phyloP scores from a whole-genome alignment of 2,329 filamentous ascomycete species.

The Fusarium sp. region DNA sequence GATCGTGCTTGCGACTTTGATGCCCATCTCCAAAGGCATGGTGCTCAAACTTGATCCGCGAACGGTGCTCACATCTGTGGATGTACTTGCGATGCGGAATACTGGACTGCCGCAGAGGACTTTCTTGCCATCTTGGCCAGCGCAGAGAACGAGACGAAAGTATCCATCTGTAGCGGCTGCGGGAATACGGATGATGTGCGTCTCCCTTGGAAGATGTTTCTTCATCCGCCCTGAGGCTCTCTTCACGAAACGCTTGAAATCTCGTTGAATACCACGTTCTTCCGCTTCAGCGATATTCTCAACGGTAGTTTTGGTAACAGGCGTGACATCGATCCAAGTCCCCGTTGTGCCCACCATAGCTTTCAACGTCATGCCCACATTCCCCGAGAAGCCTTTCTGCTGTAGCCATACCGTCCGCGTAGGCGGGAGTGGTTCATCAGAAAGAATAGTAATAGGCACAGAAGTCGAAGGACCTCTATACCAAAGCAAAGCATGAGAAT shows the following conservation, averaged over 20 bases:
- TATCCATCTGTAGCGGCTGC: constrained; percentile 73
- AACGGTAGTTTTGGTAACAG: constrained; percentile 57
- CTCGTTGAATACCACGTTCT: constrained; percentile 75
- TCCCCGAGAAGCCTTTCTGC: constrained; percentile 74
- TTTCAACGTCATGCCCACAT: constrained; percentile 74
- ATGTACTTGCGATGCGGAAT: constrained; percentile 75
- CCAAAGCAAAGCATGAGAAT: constrained; percentile 72
- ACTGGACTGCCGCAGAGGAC: constrained; percentile 73
- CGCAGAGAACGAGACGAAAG: constrained; percentile 73
- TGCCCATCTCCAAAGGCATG: constrained; percentile 73
- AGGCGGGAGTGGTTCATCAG: constrained; percentile 64
- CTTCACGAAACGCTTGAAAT: constrained; percentile 72
- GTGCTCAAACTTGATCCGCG: constrained; percentile 73
- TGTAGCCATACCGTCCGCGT: constrained; percentile 75
- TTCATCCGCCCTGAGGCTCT: constrained; percentile 60
- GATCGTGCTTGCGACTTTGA: constrained; percentile 65
- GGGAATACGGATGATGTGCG: constrained; percentile 72
- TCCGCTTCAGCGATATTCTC: constrained; percentile 65
- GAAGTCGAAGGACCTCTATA: constrained; percentile 74
- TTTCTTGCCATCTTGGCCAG: constrained; percentile 58
- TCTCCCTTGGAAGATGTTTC: constrained; percentile 68
- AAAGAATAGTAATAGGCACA: constrained; percentile 72
- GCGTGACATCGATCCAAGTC: constrained; percentile 77
- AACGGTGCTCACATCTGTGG: constrained; percentile 68
- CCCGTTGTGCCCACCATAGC: constrained; percentile 68